Conservation (phyloP, 2,329 filamentous ascomycete genomes). For the Fusarium pininemorale region DNA sequence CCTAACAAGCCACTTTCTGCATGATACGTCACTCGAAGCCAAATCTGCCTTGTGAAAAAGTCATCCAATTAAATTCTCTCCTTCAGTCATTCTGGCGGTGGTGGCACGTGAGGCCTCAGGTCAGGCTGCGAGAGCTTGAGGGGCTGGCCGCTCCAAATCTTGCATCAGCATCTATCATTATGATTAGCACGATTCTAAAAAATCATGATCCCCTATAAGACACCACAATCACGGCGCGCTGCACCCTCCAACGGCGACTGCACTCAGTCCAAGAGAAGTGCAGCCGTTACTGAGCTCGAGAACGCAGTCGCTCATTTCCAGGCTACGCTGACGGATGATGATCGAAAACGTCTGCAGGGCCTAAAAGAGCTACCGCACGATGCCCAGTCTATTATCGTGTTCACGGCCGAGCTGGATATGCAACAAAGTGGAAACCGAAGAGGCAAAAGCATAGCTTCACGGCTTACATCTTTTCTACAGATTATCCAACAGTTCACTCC, state of each 20-base stretch:
- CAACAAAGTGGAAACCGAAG: background rate
- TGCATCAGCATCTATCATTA: background rate
- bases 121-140: background rate
- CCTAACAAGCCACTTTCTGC: background rate
- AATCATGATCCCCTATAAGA: background rate
- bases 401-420: slow-evolving; percentile 10
- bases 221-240: too few species aligned
- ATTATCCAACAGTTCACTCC: slow-evolving; percentile 17
- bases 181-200: too few species aligned
- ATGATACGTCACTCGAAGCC: background rate
- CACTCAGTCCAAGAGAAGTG: background rate
- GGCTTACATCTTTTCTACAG: slow-evolving; percentile 16
- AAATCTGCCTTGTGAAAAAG: background rate
- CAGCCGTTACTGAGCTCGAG: background rate
- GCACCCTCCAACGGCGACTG: too few species aligned
- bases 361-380: background rate
- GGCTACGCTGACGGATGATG: slow-evolving; percentile 6
- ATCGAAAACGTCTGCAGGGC: slow-evolving; percentile 2
- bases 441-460: slow-evolving; percentile 17
- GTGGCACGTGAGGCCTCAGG: background rate
- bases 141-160: background rate
- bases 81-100: background rate
- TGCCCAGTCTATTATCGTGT: slow-evolving; percentile 15
- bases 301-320: slow-evolving; percentile 8
- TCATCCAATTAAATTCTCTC: background rate